phyloP scores from a whole-genome alignment of 805 yeast genomes.

The Nakazawaea populi region DNA sequence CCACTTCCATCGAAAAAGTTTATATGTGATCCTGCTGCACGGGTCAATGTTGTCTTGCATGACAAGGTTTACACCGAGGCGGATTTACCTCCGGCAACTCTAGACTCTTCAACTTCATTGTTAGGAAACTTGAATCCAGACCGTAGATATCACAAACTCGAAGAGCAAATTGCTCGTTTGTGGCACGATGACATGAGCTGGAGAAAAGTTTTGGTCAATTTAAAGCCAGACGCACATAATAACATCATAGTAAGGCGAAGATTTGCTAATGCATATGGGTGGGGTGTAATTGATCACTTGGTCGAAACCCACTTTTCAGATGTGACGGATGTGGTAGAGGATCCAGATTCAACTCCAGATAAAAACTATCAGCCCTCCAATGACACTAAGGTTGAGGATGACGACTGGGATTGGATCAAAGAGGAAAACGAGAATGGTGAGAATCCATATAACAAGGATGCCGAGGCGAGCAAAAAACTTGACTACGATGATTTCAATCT shows the following conservation, averaged over 20 bases:
- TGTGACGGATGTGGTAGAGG: slow-evolving; percentile 15
- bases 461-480: slow-evolving; percentile 1
- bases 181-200: slow-evolving; percentile 84
- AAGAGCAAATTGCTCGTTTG: slow-evolving; percentile 80
- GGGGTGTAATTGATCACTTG: slow-evolving; percentile 86
- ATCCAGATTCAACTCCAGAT: slow-evolving; percentile 1
- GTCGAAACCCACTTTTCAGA: slow-evolving; percentile 57
- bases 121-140: slow-evolving; percentile 25
- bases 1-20: slow-evolving; percentile 70
- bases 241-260: slow-evolving; percentile 84
- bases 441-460: slow-evolving; percentile 4
- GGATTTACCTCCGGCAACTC: slow-evolving; percentile 51
- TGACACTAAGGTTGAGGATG: slow-evolving; percentile 1
- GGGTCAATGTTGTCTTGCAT: slow-evolving; percentile 71
- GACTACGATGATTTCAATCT: background rate
- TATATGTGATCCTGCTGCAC: slow-evolving; percentile 56
- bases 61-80: slow-evolving; percentile 66
- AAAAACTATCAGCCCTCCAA: slow-evolving; percentile 2
- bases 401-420: slow-evolving; percentile 6
- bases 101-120: slow-evolving; percentile 21
- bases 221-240: slow-evolving; percentile 93
- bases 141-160: slow-evolving; percentile 40
- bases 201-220: slow-evolving; percentile 84
- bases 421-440: slow-evolving; percentile 11
- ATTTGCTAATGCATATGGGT: slow-evolving; percentile 91